These are phyloP conservation scores for Auricularia cornea DNA, from an alignment of 768 basidiomycete species.

Conservation along the genomic window DNA sequence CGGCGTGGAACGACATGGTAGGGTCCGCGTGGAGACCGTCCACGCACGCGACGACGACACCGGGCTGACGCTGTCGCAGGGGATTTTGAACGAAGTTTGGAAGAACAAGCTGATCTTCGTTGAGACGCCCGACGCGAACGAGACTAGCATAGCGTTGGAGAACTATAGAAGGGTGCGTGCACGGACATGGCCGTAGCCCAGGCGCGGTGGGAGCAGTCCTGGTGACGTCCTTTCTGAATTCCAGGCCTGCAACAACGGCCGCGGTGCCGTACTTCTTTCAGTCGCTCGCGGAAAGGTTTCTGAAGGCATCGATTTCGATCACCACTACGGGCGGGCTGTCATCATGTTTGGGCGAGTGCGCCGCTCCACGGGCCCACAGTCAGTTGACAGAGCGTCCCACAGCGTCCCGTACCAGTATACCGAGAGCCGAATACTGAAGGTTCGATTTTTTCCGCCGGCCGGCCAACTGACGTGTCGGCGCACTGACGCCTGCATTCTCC, in stretches of 20 bases:
- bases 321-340: constrained; percentile 97
- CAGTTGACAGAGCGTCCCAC: background rate
- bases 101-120: constrained; percentile 99
- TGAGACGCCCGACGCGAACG: constrained; percentile 97
- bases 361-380: constrained; percentile 3
- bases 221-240: constrained; percentile 6
- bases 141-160: constrained; percentile 95
- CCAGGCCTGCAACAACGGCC: constrained; percentile 96
- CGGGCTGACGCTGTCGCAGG: constrained; percentile 40
- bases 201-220: background rate
- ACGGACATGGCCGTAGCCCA: background rate
- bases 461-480: background rate
- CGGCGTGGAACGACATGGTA: constrained; percentile 99
- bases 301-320: constrained; percentile 99
- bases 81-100: constrained; percentile 98
- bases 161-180: constrained; percentile 81
- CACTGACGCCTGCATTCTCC: background rate
- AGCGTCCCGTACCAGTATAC: constrained; percentile 98
- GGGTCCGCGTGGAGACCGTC: constrained; percentile 19
- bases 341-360: constrained; percentile 93
- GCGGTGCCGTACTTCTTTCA: constrained; percentile 91
- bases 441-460: background rate
- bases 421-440: constrained; percentile 90
- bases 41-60: no score
- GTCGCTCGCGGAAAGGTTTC: constrained; percentile 99